Evolutionary conservation across 768 basidiomycete species (phyloP).

Genomic region (Pleurotus salmoneostramineus): DNA sequence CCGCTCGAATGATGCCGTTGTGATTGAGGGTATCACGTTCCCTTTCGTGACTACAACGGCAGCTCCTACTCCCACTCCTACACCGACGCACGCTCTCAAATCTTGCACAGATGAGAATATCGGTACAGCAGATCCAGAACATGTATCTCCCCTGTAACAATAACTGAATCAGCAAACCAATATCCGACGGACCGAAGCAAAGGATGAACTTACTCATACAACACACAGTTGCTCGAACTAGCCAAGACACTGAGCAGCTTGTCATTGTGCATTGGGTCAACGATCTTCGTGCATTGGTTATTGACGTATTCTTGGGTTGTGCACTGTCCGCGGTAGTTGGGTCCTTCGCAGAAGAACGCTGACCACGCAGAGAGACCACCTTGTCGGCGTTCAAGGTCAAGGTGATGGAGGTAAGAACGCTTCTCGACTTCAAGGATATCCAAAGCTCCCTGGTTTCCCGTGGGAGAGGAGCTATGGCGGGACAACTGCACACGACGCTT

Average conservation of each 20-base stretch:
- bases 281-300: not conserved
- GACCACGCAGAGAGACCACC: not conserved
- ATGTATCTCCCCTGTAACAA: not conserved
- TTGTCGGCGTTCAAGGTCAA: not conserved
- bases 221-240: not conserved
- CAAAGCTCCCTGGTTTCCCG: not conserved
- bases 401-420: not conserved
- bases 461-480: not conserved
- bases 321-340: conserved; percentile 1
- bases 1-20: no score
- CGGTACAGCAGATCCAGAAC: not conserved
- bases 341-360: conserved; percentile 1
- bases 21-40: no score
- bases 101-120: conserved; percentile 1
- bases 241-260: conserved; percentile 1
- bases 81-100: not conserved
- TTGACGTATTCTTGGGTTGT: not conserved
- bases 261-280: not conserved
- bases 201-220: not conserved
- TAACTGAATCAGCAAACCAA: not conserved
- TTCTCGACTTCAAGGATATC: not conserved
- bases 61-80: no score
- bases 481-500: not conserved
- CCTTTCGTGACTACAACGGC: no score
- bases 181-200: not conserved